Evolutionary conservation across 2,329 filamentous ascomycete species (phyloP), one percentile per base, ranked within the genome.

Genomic region (Aspergillus aculeatinus): DNA sequence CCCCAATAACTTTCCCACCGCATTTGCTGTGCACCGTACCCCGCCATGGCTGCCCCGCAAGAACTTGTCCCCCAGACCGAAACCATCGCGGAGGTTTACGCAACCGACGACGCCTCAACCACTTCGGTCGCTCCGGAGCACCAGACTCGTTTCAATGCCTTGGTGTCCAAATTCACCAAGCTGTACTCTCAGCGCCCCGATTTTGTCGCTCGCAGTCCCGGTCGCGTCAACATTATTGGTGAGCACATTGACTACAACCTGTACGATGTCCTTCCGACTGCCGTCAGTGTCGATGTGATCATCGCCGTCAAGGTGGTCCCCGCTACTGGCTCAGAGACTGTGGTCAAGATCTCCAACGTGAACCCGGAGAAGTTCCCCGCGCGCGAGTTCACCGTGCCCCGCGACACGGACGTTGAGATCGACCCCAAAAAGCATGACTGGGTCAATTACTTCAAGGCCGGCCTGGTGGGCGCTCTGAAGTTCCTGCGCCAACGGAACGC

Each of bases 191-290:
- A 86, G 55, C 79, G 83, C 16, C 87, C 93, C 44, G 84, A 90
- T 60, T 97, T 96, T 70, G 87, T 98, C 21, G 86, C 94, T 10
- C 88, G 95, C 64, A 96, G 93, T 58, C 95, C 95, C 1, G 95
- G 95, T 61, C 87, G 95, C 67, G 95, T 99, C 67, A 98, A 98
- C 80, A 95, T 99, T 72, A 97, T 99, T 74, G 95, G 95, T 76
- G 95, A 99, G 83, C 95, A 99, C 80, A 96, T 99, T 71, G 95
- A 99, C 81, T 99, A 99, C 80, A 96, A 92, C 14, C 86, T 99
- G 21, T 99, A 98, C 81, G 89, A 95, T 68, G 93, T 97, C 61
- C 83, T 99, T 25, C 95, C 95, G 55, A 97, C 97, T 87, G 95
- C 94, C 63, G 92, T 98, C 67, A 92, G 90, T 5, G 90, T 92